These are phyloP conservation scores for Adiantum capillusveneris DNA, from an alignment of 75 land plant species.

Conservation along the genomic window DNA sequence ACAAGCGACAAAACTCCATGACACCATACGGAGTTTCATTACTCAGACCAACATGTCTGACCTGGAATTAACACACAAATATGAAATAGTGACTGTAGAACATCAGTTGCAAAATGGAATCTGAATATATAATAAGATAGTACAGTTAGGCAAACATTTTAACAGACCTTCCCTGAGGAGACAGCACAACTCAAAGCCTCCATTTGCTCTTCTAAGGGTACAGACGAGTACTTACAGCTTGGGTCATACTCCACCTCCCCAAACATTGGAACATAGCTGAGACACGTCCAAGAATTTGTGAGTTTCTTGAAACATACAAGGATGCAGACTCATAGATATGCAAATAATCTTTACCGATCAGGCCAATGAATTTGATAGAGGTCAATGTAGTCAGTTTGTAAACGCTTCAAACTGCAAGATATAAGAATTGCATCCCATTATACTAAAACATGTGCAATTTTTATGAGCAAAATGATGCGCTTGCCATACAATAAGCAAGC, in stretches of 20 bases:
- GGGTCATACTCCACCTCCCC: slow-evolving; percentile 86
- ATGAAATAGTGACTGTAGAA: neutral
- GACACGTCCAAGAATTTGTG: neutral
- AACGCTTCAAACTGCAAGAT: slow-evolving; percentile 57
- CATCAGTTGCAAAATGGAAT: neutral
- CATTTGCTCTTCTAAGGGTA: slow-evolving; percentile 71
- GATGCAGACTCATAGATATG: neutral
- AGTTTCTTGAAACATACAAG: neutral
- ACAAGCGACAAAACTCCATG: slow-evolving; percentile 66
- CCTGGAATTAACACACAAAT: slow-evolving; percentile 25
- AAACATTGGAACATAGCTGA: slow-evolving; percentile 91
- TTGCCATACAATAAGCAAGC: too few relatives aligned
- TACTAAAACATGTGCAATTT: slow-evolving; percentile 3
- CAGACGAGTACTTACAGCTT: slow-evolving; percentile 32
- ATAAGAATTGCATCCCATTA: neutral
- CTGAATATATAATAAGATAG: too few relatives aligned
- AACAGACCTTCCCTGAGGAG: slow-evolving; percentile 61
- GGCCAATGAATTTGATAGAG: slow-evolving; percentile 98
- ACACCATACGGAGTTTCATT: slow-evolving; percentile 94
- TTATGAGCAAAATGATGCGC: too few relatives aligned
- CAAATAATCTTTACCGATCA: slow-evolving; percentile 53
- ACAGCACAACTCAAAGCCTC: slow-evolving; percentile 58
- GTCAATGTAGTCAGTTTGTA: slow-evolving; percentile 76
- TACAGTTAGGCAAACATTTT: neutral
- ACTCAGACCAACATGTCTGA: slow-evolving; percentile 79